Evolutionary conservation across 164 flowering plant species (phyloP).

Genomic region (Liriodendron chinense): DNA sequence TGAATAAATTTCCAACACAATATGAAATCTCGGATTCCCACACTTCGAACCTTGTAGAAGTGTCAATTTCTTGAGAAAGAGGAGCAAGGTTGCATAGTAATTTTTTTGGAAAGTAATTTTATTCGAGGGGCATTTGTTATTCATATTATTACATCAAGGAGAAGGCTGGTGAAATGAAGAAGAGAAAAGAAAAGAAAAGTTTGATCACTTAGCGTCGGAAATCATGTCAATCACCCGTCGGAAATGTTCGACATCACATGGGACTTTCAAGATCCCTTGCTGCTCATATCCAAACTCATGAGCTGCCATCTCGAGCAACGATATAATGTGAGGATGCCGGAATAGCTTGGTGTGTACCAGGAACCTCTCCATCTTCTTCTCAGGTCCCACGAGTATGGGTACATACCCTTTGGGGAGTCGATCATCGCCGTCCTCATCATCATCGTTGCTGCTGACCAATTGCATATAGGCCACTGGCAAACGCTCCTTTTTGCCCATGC

Average conservation of each 20-base stretch:
- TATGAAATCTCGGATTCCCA: no score
- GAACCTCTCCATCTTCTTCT: conserved; percentile 23
- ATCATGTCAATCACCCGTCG: conserved; percentile 13
- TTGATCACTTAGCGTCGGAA: conserved; percentile 4
- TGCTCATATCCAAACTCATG: conserved; percentile 24
- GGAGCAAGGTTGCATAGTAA: neutral
- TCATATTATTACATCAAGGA: neutral
- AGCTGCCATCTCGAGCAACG: conserved; percentile 27
- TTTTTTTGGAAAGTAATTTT: neutral
- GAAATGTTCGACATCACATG: conserved; percentile 17
- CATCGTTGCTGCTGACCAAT: neutral
- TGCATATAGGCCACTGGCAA: neutral
- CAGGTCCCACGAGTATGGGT: conserved; percentile 29
- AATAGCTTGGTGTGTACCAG: conserved; percentile 22
- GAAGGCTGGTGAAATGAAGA: neutral
- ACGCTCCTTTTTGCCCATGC: neutral
- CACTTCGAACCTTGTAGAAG: neutral
- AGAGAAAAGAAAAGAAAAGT: neutral
- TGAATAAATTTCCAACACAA: no score
- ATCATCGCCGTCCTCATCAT: neutral
- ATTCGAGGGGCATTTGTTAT: neutral
- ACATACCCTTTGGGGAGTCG: conserved; percentile 22
- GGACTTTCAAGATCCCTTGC: conserved; percentile 25
- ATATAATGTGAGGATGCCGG: conserved; percentile 19
- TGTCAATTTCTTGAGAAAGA: neutral